Evolutionary conservation across 106 monocot genomes (phyloP).

Genomic region (Xerophyta viscosa): DNA sequence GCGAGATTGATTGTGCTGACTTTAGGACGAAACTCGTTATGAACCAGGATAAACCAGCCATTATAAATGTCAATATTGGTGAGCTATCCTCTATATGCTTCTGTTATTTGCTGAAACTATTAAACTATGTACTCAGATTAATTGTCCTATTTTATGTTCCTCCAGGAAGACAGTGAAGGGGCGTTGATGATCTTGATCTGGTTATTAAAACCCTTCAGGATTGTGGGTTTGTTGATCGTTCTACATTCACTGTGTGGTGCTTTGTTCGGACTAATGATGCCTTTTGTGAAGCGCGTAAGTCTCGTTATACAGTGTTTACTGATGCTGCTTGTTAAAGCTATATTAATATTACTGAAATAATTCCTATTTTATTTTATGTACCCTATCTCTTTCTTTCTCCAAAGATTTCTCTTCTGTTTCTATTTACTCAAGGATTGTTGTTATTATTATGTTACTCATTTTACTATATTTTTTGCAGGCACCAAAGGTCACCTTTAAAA

Average conservation of each 20-base stretch:
- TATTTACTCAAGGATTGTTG: no score
- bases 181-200: constrained; percentile 79
- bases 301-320: neutral
- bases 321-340: no score
- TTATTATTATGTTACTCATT: no score
- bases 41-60: constrained; percentile 57
- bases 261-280: constrained; percentile 86
- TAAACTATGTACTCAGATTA: neutral
- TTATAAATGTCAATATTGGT: constrained; percentile 76
- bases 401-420: no score
- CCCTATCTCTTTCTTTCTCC: no score
- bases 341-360: no score
- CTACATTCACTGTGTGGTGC: constrained; percentile 96
- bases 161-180: constrained; percentile 81
- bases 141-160: neutral
- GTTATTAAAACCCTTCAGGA: constrained; percentile 77
- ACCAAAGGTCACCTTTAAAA: constrained; percentile 40
- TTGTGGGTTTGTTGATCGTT: constrained; percentile 74
- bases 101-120: neutral
- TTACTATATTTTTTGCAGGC: neutral
- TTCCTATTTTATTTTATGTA: no score
- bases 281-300: constrained; percentile 71
- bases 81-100: constrained; percentile 1
- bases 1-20: constrained; percentile 63
- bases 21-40: constrained; percentile 36